These are phyloP conservation scores for Craspedostauros australis DNA, from an alignment of 108 stramenopile genomes.

Conservation along the genomic window DNA sequence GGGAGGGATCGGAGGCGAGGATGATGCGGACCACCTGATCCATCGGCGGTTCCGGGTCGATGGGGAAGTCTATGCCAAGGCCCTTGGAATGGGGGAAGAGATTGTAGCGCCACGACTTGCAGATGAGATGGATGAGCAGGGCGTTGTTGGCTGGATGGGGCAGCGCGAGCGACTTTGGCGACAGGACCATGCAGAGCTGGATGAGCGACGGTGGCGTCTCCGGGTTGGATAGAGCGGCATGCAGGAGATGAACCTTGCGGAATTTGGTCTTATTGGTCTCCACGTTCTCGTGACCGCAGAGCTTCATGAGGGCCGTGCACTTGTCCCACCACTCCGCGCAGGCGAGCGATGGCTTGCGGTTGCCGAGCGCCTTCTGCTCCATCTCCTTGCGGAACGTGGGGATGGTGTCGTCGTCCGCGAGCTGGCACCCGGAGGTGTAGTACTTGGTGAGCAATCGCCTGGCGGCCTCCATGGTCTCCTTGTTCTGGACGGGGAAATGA, in stretches of 20 bases:
- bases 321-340: conserved; percentile 33
- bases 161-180: conserved; percentile 6
- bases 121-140: conserved; percentile 23
- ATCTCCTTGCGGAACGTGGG: conserved; percentile 9
- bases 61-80: not conserved
- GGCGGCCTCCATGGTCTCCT: too few species aligned
- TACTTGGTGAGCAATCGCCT: conserved; percentile 2
- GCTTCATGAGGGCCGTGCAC: conserved; percentile 1
- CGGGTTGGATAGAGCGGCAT: conserved; percentile 23
- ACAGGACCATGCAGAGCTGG: conserved; percentile 17
- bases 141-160: conserved; percentile 1
- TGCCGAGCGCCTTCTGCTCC: not conserved
- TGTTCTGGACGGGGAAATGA: too few species aligned
- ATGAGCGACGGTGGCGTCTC: conserved; percentile 21
- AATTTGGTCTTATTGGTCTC: conserved; percentile 1
- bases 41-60: not conserved
- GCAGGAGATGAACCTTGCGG: conserved; percentile 20
- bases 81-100: conserved; percentile 10
- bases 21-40: conserved; percentile 12
- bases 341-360: not conserved
- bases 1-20: conserved; percentile 10
- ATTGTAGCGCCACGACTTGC: conserved; percentile 18
- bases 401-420: not conserved
- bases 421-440: conserved; percentile 5
- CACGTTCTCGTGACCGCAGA: conserved; percentile 5